Evolutionary conservation across 768 basidiomycete species (phyloP), one percentile per base, ranked within the genome.

Genomic region (Podaxis pistillaris): DNA sequence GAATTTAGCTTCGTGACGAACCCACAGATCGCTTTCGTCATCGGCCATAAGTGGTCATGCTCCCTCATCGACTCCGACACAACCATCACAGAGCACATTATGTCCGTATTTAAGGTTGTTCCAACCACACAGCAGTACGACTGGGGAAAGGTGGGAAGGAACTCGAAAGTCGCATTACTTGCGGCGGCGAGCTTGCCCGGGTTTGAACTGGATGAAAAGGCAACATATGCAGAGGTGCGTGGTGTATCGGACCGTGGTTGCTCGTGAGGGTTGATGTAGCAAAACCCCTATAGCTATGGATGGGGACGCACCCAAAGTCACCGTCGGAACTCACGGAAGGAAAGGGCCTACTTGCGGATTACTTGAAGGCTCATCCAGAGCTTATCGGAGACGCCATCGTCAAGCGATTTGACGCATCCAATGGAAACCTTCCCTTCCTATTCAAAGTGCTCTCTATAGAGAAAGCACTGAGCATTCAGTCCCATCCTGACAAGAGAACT

Each of bases 201-300:
- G 6, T 94, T 95, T 73, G 67, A 71, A 11, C 77, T 94, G 56
- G 86, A 94, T 65, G 85, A 89, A 68, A 74, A 78, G 19, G 81
- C 83, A 64, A 92, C 94, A 2, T 98, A 98, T 72, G 96, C 97
- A 28, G 96, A 99, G 87, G 96, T 94, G 73, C 56, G 86, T 66
- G 44, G 54, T 56, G 26, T 50, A 47, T 17, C 57, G 40, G 24
- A n/a, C 24, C 40, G 19, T 17, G 22, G 58, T 60, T 38, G 47
- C 26, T 17, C n/a, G 44, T 49, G 17, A 28, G 17, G 40, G 5
- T 46, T 53, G 36, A 46, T 62, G 64, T 69, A 15, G 51, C 28
- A 56, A 44, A 56, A 40, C 26, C 36, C 4, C 38, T 13, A 58
- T 71, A 98, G 95, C 79, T 99, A 49, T 99, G 97, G 97, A 98